phyloP scores from a whole-genome alignment of 2,329 filamentous ascomycete genomes.

The Colletotrichum theobromicola region DNA sequence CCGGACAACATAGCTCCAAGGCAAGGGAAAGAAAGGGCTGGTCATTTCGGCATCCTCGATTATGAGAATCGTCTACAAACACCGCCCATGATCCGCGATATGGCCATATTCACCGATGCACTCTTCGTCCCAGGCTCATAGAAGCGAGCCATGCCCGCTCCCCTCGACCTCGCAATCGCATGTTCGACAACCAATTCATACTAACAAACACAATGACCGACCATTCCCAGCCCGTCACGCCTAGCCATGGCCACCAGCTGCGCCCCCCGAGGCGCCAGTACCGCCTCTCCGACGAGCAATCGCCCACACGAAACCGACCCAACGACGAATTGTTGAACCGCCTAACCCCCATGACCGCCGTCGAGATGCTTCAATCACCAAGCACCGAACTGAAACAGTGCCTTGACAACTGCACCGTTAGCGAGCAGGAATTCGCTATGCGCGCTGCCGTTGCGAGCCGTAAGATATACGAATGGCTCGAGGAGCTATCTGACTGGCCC shows the following conservation, averaged over 20 bases:
- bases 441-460: slow-evolving; percentile 73
- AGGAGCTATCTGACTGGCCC: slow-evolving; percentile 69
- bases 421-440: slow-evolving; percentile 75
- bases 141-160: slow-evolving; percentile 16
- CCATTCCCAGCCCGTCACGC: slow-evolving; percentile 34
- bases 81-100: slow-evolving; percentile 19
- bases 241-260: slow-evolving; percentile 37
- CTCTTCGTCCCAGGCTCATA: slow-evolving; percentile 18
- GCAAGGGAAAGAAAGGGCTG: neutral
- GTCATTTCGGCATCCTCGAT: neutral
- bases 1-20: neutral
- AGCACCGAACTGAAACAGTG: slow-evolving; percentile 60
- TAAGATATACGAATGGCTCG: slow-evolving; percentile 72
- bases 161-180: neutral
- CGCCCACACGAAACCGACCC: slow-evolving; percentile 51
- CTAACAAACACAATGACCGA: slow-evolving; percentile 37
- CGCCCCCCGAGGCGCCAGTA: slow-evolving; percentile 40
- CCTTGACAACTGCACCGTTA: slow-evolving; percentile 65
- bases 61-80: slow-evolving; percentile 10
- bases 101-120: slow-evolving; percentile 2
- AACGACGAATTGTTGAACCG: slow-evolving; percentile 66
- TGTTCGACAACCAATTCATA: slow-evolving; percentile 20
- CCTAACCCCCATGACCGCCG: slow-evolving; percentile 64
- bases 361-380: slow-evolving; percentile 63
- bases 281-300: slow-evolving; percentile 42